Evolutionary conservation across 805 yeast species (phyloP).

Genomic region (Starmerella riodocensis): DNA sequence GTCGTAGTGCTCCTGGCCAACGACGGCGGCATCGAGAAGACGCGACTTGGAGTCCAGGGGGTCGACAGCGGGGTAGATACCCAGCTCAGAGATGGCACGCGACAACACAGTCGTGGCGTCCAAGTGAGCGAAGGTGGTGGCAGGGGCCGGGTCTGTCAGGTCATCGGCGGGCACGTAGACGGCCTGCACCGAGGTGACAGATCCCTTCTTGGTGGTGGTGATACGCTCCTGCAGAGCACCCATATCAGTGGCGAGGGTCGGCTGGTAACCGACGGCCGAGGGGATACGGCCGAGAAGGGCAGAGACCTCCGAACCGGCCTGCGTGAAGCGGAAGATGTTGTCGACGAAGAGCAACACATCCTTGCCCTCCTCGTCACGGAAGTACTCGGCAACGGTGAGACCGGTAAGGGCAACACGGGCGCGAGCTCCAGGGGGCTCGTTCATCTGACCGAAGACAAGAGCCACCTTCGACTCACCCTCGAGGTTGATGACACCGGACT

Average conservation of each 20-base stretch:
- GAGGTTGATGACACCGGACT: constrained; percentile 98
- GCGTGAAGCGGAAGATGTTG: constrained; percentile 99
- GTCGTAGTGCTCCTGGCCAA: constrained; percentile 97
- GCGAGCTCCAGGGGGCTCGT: constrained; percentile 99
- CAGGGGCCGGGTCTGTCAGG: constrained; percentile 99
- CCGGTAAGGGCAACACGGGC: constrained; percentile 99
- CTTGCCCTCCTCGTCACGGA: constrained; percentile 99
- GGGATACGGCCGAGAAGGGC: constrained; percentile 99
- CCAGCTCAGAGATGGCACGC: constrained; percentile 98
- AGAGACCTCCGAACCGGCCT: constrained; percentile 99
- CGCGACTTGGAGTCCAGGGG: constrained; percentile 99
- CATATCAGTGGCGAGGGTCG: constrained; percentile 99
- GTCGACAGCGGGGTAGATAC: constrained; percentile 99
- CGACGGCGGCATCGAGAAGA: constrained; percentile 91
- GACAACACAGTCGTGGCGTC: constrained; percentile 99
- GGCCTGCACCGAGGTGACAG: constrained; percentile 99
- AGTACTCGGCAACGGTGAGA: constrained; percentile 98
- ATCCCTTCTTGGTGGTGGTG: constrained; percentile 99
- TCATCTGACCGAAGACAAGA: constrained; percentile 98
- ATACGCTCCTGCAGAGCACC: constrained; percentile 99
- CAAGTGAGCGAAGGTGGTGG: constrained; percentile 99
- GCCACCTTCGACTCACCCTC: constrained; percentile 99
- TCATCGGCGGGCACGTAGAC: constrained; percentile 99
- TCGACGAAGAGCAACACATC: constrained; percentile 98
- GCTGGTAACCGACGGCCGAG: constrained; percentile 99